Percentiles rank a stretch among this genome's conserved stretches.
Conservation (phyloP, 495 filamentous ascomycete genomes). For the Hypoxylon intermedium region DNA sequence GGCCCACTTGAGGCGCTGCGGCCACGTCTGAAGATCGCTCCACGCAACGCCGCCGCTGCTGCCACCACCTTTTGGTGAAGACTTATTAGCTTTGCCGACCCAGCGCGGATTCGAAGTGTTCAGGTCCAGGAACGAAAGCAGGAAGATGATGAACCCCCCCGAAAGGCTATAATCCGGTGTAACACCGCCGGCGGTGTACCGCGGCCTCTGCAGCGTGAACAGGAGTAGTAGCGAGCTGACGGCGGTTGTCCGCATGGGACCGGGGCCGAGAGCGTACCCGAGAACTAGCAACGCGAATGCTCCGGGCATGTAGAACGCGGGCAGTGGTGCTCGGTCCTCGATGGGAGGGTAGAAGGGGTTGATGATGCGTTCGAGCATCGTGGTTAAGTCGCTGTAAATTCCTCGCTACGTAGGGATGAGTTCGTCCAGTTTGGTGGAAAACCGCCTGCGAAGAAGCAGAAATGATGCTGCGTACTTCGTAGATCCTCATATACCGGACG, state of each 20-base stretch:
- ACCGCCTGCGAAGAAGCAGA: too few species aligned
- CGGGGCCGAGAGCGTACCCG: conserved; percentile 10
- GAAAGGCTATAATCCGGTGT: conserved; percentile 1
- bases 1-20: conserved; percentile 19
- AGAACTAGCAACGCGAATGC: not conserved
- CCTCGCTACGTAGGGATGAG: too few species aligned
- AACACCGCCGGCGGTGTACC: conserved; percentile 6
- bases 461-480: too few species aligned
- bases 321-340: conserved; percentile 3
- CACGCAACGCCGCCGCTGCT: not conserved
- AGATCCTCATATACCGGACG: too few species aligned
- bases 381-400: not conserved
- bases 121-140: conserved; percentile 3
- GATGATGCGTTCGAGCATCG: conserved; percentile 3
- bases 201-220: conserved; percentile 1
- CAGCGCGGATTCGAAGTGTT: not conserved
- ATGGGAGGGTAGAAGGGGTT: conserved; percentile 10
- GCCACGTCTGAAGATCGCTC: conserved; percentile 10
- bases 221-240: not conserved
- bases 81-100: not conserved
- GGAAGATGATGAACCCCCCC: not conserved
- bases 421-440: too few species aligned
- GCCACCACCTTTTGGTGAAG: not conserved
- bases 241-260: not conserved
- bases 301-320: not conserved